Percentiles rank a stretch among this genome's conserved stretches.
These are phyloP conservation scores for Tetrahymena borealis DNA, from an alignment of 73 alveolate species.

Conservation along the genomic window DNA sequence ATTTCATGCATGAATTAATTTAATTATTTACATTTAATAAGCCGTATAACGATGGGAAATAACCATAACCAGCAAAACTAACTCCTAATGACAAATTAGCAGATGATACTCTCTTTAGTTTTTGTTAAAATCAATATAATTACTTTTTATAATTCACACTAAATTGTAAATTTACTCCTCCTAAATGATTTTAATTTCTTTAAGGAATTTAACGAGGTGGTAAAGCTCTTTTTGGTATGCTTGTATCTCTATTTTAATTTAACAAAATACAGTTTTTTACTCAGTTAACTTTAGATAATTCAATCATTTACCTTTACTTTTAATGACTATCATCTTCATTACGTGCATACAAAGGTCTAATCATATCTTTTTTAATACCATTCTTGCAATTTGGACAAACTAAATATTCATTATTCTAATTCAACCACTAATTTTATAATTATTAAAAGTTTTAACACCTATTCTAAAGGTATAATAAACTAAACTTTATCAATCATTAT, in stretches of 20 bases:
- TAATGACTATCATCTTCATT: constrained; percentile 33
- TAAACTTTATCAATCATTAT: too few relatives aligned
- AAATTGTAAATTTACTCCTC: background rate
- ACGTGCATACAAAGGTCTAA: constrained; percentile 79
- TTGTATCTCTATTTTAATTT: background rate
- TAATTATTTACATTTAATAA: background rate
- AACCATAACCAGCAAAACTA: background rate
- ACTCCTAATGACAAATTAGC: background rate
- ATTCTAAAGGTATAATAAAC: too few relatives aligned
- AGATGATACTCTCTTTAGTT: background rate
- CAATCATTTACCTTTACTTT: background rate
- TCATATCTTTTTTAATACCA: constrained; percentile 70
- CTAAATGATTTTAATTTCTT: background rate
- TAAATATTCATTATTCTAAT: constrained; percentile 52
- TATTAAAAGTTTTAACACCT: too few relatives aligned
- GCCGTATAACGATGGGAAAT: background rate
- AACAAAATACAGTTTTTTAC: background rate
- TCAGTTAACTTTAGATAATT: background rate
- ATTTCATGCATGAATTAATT: background rate
- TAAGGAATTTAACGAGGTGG: background rate
- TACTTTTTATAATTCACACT: too few relatives aligned
- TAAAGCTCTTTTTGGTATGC: background rate
- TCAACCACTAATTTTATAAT: constrained; percentile 53
- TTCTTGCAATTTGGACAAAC: constrained; percentile 92
- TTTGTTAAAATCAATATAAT: background rate